Evolutionary conservation across 2,329 filamentous ascomycete genomes (phyloP).

Genomic region (Emergomyces orientalis): DNA sequence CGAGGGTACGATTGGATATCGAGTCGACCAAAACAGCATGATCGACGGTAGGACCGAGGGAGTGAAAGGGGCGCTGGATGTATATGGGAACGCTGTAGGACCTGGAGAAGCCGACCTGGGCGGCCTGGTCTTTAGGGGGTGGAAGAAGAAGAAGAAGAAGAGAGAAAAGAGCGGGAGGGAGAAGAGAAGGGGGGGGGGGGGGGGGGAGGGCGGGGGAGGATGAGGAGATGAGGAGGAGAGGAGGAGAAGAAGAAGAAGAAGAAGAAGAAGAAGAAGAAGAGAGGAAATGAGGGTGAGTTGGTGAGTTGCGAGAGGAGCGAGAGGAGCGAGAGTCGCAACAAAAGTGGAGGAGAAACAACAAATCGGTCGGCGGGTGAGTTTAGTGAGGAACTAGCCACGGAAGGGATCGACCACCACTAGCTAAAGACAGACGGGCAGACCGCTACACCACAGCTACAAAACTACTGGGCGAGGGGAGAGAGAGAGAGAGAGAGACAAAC

Average conservation of each 20-base stretch:
- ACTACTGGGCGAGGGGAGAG: too few relatives aligned
- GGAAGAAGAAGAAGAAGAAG: background rate
- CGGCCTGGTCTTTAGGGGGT: constrained; percentile 11
- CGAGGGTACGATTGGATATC: constrained; percentile 3
- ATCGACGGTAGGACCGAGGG: constrained; percentile 11
- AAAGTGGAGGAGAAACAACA: background rate
- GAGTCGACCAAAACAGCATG: constrained; percentile 14
- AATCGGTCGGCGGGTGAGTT: background rate
- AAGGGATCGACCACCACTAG: background rate
- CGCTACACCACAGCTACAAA: too few relatives aligned
- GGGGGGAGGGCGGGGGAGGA: too few relatives aligned
- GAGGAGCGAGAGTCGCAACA: too few relatives aligned
- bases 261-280: background rate
- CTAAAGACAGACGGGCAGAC: too few relatives aligned
- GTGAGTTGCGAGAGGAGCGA: too few relatives aligned
- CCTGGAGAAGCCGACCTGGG: constrained; percentile 12
- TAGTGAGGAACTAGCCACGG: background rate
- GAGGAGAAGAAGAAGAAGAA: too few relatives aligned
- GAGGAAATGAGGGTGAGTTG: background rate
- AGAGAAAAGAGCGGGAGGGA: background rate
- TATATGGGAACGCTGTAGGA: constrained; percentile 2
- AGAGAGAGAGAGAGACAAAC: background rate
- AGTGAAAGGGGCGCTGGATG: constrained; percentile 5
- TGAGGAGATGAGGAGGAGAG: too few relatives aligned
- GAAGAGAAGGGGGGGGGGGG: background rate